A percentile compares a stretch with the other conserved stretches of the same genome.
phyloP scores from a whole-genome alignment of 805 yeast species.

The Cyberlindnera mycetangii region DNA sequence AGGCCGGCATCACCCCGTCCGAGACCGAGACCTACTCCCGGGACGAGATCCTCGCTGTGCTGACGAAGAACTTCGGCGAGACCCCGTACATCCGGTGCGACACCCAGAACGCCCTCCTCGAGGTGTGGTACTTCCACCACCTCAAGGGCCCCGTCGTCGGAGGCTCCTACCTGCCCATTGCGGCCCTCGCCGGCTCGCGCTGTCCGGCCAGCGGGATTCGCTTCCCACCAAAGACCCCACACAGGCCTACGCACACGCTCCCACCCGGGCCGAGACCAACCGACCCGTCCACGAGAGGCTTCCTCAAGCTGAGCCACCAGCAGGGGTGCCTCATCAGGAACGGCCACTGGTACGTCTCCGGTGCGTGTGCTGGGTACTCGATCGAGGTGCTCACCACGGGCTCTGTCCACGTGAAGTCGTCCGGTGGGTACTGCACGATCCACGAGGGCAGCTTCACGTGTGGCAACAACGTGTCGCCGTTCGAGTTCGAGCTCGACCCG shows the following conservation, averaged over 20 bases:
- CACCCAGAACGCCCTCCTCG: constrained; percentile 12
- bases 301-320: constrained; percentile 46
- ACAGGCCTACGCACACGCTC: constrained; percentile 24
- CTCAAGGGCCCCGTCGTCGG: constrained; percentile 67
- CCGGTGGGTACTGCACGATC: constrained; percentile 71
- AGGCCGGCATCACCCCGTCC: constrained; percentile 18
- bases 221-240: constrained; percentile 46
- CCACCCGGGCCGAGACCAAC: constrained; percentile 24
- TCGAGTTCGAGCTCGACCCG: constrained; percentile 27
- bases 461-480: constrained; percentile 55
- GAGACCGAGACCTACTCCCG: constrained; percentile 11
- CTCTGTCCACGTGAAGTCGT: constrained; percentile 53
- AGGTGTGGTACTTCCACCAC: constrained; percentile 43
- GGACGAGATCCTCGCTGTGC: constrained; percentile 8
- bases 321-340: constrained; percentile 77
- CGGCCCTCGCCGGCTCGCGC: constrained; percentile 48
- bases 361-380: constrained; percentile 80
- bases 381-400: constrained; percentile 41
- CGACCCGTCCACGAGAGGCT: constrained; percentile 40
- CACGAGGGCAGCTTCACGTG: constrained; percentile 26
- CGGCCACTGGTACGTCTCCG: constrained; percentile 78
- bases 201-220: constrained; percentile 73
- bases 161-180: constrained; percentile 64
- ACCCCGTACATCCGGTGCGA: constrained; percentile 21
- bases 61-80: constrained; percentile 13